Conservation (phyloP, 1,284 basidiomycete genomes). For the Ganoderma resinaceum region DNA sequence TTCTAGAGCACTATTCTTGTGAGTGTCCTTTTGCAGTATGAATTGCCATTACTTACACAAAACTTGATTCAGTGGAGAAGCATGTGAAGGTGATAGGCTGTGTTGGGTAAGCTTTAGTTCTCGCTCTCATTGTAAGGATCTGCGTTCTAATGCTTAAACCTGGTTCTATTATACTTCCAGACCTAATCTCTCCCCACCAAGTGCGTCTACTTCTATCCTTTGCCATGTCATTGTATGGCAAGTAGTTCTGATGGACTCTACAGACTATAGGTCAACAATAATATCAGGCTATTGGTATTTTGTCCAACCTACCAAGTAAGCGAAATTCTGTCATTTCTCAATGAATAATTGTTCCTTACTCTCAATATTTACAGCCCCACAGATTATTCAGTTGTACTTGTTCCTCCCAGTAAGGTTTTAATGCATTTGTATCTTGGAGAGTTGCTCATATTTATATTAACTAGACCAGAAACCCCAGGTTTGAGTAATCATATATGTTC, state of each 20-base stretch:
- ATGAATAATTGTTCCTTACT: background rate
- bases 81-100: background rate
- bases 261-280: background rate
- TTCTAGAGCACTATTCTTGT: background rate
- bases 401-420: background rate
- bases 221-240: background rate
- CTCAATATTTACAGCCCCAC: background rate
- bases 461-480: background rate
- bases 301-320: background rate
- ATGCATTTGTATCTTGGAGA: background rate
- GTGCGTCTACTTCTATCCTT: background rate
- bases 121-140: background rate
- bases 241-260: background rate
- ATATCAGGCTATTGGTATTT: background rate
- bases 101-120: background rate
- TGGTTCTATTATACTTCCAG: background rate
- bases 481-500: background rate
- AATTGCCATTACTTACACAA: background rate
- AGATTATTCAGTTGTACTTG: background rate
- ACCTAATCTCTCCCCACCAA: background rate
- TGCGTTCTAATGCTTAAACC: background rate
- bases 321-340: background rate
- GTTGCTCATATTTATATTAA: background rate
- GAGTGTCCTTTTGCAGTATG: background rate
- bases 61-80: background rate